Conservation (phyloP, 1,284 basidiomycete genomes). For the Tilletia horrida region DNA sequence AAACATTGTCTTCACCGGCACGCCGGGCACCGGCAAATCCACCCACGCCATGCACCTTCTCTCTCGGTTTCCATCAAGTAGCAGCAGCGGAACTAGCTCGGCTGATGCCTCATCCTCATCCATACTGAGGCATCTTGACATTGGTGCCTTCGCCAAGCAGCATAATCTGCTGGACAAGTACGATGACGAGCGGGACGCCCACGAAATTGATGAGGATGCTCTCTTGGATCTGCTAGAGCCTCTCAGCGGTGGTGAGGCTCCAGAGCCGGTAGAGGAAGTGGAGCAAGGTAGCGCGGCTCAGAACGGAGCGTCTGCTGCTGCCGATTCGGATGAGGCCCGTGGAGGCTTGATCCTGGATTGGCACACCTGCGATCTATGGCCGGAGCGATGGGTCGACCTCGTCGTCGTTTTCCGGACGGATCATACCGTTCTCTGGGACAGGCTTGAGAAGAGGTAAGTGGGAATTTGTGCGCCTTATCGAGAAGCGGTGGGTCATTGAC, state of each 20-base stretch:
- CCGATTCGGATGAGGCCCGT: conserved; percentile 35
- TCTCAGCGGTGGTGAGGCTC: conserved; percentile 38
- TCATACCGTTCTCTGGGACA: conserved; percentile 83
- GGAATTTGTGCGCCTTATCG: not conserved
- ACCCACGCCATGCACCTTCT: conserved; percentile 67
- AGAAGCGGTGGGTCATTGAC: not conserved
- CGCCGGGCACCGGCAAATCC: conserved; percentile 78
- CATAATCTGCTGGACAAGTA: conserved; percentile 75
- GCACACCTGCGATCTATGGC: conserved; percentile 92
- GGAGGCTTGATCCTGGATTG: conserved; percentile 86
- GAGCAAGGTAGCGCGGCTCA: conserved; percentile 22
- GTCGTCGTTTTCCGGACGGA: conserved; percentile 88
- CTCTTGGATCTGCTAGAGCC: conserved; percentile 49
- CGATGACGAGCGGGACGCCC: conserved; percentile 91
- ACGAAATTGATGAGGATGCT: conserved; percentile 84
- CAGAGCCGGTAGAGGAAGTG: conserved; percentile 38
- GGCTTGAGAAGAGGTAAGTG: conserved; percentile 80
- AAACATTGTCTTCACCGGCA: conserved; percentile 88
- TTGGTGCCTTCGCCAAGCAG: conserved; percentile 84
- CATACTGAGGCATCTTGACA: conserved; percentile 68
- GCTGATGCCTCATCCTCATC: conserved; percentile 19
- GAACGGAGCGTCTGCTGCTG: conserved; percentile 12
- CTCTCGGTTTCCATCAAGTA: not conserved
- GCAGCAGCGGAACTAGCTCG: not conserved
- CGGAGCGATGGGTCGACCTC: conserved; percentile 95